These are phyloP conservation scores for Botryotinia globosa DNA, from an alignment of 2,329 filamentous ascomycete genomes.

Conservation along the genomic window DNA sequence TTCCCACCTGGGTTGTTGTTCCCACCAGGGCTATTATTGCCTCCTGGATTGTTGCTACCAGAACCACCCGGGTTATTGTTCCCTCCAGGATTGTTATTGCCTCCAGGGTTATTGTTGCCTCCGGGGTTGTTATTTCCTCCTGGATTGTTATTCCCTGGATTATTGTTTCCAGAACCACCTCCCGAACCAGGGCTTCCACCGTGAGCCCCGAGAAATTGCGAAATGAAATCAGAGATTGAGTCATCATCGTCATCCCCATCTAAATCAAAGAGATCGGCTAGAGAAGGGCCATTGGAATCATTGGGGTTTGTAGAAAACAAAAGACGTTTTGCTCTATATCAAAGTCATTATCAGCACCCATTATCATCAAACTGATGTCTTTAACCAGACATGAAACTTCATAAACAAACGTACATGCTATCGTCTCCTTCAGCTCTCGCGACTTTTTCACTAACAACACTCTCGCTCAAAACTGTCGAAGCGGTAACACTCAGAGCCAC, in stretches of 20 bases:
- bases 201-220: background rate
- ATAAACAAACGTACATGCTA: background rate
- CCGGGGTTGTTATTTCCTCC: background rate
- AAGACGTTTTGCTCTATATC: background rate
- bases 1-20: too few relatives aligned
- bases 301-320: background rate
- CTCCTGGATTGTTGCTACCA: background rate
- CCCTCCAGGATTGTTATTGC: background rate
- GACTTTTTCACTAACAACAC: background rate
- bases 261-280: background rate
- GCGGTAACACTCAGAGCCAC: background rate
- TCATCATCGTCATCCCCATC: background rate
- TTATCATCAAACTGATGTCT: background rate
- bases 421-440: background rate
- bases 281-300: background rate
- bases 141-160: background rate
- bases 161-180: background rate
- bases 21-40: background rate
- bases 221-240: background rate
- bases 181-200: background rate
- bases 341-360: background rate
- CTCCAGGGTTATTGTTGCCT: background rate
- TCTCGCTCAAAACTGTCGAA: conserved; percentile 7
- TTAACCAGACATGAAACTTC: background rate
- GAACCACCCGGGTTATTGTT: too few relatives aligned